Evolutionary conservation across 139 green algal genomes (phyloP).

Genomic region (Closterium sp.): DNA sequence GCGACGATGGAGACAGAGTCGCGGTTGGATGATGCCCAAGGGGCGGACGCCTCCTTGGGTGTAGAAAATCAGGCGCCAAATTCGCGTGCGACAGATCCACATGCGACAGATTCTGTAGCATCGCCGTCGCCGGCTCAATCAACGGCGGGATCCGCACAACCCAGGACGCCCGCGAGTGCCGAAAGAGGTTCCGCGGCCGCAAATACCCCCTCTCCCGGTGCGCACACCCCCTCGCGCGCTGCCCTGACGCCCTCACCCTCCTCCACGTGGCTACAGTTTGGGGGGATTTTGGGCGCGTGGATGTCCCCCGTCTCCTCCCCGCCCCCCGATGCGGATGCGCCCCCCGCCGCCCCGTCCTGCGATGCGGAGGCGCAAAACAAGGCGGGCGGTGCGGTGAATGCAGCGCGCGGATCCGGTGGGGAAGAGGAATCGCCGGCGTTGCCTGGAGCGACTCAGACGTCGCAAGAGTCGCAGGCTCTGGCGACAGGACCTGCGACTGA

Average conservation of each 20-base stretch:
- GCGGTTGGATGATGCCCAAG: neutral
- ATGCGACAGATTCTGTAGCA: neutral
- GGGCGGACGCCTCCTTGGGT: neutral
- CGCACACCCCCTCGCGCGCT: no score
- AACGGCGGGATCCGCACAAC: neutral
- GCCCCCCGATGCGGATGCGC: no score
- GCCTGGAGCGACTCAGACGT: neutral
- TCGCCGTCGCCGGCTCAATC: neutral
- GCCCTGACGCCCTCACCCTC: neutral
- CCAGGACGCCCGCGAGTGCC: neutral
- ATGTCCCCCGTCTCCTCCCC: neutral
- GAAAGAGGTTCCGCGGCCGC: neutral
- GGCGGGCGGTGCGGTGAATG: neutral
- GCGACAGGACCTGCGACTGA: no score
- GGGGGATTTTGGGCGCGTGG: neutral
- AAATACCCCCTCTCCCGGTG: neutral
- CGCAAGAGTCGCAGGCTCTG: neutral
- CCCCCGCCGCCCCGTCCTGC: no score
- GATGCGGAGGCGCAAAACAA: neutral
- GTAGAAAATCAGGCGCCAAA: neutral
- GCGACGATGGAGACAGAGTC: neutral
- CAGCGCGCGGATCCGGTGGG: neutral
- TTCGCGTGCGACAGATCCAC: neutral
- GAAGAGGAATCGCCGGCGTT: neutral
- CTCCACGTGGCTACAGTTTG: neutral